Evolutionary conservation across 2,329 filamentous ascomycete species (phyloP).

Genomic region (Ceratocystis colombiana): DNA sequence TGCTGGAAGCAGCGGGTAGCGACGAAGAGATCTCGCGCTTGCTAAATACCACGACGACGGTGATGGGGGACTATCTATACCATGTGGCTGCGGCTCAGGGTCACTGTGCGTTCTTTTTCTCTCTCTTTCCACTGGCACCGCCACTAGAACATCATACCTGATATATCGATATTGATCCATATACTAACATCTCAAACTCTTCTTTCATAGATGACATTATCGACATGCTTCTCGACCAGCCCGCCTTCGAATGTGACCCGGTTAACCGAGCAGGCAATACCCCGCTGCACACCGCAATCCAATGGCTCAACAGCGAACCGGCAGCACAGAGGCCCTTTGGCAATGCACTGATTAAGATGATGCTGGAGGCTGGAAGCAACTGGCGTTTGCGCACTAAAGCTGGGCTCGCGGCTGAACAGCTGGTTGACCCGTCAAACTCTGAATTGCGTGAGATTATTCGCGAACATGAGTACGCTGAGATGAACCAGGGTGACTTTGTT

Average conservation of each 20-base stretch:
- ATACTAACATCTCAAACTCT: not conserved
- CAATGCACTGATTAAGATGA: constrained; percentile 60
- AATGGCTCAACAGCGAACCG: constrained; percentile 62
- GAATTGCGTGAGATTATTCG: constrained; percentile 53
- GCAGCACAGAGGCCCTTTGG: constrained; percentile 55
- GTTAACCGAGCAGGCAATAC: constrained; percentile 61
- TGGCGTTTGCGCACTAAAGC: constrained; percentile 57
- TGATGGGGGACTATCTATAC: constrained; percentile 78
- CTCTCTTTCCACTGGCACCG: not conserved
- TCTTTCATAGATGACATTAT: constrained; percentile 58
- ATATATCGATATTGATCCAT: no score
- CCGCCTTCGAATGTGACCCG: constrained; percentile 76
- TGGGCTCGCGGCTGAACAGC: constrained; percentile 58
- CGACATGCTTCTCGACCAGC: constrained; percentile 72
- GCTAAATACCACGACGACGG: constrained; percentile 76
- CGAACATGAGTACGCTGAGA: constrained; percentile 57
- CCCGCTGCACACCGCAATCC: constrained; percentile 66
- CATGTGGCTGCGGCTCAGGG: constrained; percentile 81
- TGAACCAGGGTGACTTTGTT: constrained; percentile 51
- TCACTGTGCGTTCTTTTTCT: constrained; percentile 54
- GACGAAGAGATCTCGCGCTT: constrained; percentile 61
- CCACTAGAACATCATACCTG: no score
- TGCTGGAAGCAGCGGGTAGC: constrained; percentile 52
- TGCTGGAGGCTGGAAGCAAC: constrained; percentile 66
- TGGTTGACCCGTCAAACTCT: constrained; percentile 61